These are phyloP conservation scores for Tinospora cordifolia DNA, from an alignment of 164 flowering plant species.

Conservation along the genomic window DNA sequence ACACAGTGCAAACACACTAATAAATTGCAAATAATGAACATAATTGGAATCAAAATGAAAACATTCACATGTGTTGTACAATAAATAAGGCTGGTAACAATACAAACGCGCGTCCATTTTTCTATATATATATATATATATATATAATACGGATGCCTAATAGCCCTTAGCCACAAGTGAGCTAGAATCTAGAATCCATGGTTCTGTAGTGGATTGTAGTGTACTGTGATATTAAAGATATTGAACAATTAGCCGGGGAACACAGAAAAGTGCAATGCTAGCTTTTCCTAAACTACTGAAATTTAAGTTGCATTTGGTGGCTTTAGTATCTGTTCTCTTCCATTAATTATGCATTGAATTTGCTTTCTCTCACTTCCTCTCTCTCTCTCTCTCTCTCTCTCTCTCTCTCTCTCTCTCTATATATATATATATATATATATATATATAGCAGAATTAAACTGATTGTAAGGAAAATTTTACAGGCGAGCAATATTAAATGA, in stretches of 20 bases:
- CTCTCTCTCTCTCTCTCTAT: too few species aligned
- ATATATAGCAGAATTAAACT: too few species aligned
- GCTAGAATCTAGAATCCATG: background rate
- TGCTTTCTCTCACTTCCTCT: too few species aligned
- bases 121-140: too few species aligned
- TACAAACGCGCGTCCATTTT: too few species aligned
- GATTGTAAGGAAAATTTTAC: background rate
- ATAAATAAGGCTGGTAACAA: background rate
- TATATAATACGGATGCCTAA: background rate
- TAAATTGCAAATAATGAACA: background rate
- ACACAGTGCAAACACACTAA: background rate
- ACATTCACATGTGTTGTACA: background rate
- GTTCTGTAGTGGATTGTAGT: background rate
- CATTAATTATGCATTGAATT: background rate
- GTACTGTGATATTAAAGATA: background rate
- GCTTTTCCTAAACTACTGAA: background rate
- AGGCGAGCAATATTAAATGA: background rate
- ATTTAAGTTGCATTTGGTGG: background rate
- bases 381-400: too few species aligned
- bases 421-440: too few species aligned
- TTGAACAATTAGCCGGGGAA: background rate
- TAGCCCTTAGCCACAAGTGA: background rate
- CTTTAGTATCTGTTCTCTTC: conserved; percentile 1
- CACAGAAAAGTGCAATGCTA: background rate
- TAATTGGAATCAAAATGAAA: background rate